Base-by-base conservation (phyloP, 176 grass and related monocot genomes). In the Cenchrus americanus region DNA sequence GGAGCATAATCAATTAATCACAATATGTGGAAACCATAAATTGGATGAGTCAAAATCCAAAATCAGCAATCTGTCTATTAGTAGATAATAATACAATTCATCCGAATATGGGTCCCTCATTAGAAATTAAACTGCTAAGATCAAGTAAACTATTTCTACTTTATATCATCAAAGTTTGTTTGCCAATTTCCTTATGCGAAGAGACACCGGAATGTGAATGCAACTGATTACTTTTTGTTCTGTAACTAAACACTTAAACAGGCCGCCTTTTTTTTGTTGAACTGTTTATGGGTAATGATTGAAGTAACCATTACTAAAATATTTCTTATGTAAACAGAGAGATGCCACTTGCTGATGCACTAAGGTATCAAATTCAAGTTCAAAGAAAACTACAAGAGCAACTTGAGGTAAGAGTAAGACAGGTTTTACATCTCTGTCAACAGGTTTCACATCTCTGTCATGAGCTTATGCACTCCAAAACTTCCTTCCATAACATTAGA, bases 381-480 rank as follows among this genome's bases (percentile, higher is more conserved):
- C 93, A 98, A 42, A 88, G 87, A 62, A 93, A 91, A 85, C 77
- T 90, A 19, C 87, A 90, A 8, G 87, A 95, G 51, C 96, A 98
- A 68, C 81, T 94, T 67, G 93, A 94, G 91, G 96, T 92, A 51
- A 88, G 75, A 72, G 96, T 92, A 44, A 88, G 75, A 72, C 3
- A 73, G 48, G 23, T 41, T 74, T 12, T 64, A 49, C 44, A 69
- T 57, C 42, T 75, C 49, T 43, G 1, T 10, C 46, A 58, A 72
- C 3, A 73, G 48, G 23, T 41, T 74, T 12, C 58, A 49, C 44
- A 69, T 57, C 42, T 75, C 49, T 43, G 1, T 10, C 46, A 58
- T 73, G 24, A 66, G 22, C 47, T 65, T 57, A 10, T n/a, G 22
- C 55, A 21, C 8, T 48, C 69, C 50, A 21, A 62, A 52, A 59